These are phyloP conservation scores for Helicocarpus griseus DNA, from an alignment of 2,329 filamentous ascomycete genomes.

Conservation along the genomic window DNA sequence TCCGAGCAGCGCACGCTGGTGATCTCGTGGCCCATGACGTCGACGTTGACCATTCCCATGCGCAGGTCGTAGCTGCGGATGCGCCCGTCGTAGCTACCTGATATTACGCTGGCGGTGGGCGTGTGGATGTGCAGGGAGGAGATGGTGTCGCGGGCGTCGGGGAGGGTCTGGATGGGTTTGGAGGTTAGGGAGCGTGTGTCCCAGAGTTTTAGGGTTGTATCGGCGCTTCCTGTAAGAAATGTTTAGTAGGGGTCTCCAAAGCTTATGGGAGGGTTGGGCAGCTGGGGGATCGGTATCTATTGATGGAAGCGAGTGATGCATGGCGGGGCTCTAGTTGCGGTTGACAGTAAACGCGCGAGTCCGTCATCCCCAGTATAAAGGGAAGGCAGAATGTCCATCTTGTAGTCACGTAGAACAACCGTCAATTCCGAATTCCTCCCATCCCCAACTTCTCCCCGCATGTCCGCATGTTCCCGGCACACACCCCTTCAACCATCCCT, in stretches of 20 bases:
- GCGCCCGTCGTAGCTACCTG: constrained; percentile 75
- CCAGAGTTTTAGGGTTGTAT: constrained; percentile 35
- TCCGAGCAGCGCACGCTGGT: constrained; percentile 63
- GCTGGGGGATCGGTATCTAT: background rate
- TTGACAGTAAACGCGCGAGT: too few relatives aligned
- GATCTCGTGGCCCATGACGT: constrained; percentile 59
- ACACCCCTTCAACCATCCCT: background rate
- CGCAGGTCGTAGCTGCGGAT: constrained; percentile 75
- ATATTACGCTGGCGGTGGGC: constrained; percentile 46
- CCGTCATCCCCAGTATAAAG: too few relatives aligned
- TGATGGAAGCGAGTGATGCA: background rate
- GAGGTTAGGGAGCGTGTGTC: constrained; percentile 30
- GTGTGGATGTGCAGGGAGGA: constrained; percentile 31
- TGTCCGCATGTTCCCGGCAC: too few relatives aligned
- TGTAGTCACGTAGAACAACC: too few relatives aligned
- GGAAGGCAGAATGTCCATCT: too few relatives aligned
- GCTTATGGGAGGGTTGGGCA: background rate
- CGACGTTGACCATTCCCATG: constrained; percentile 59
- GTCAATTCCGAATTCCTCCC: too few relatives aligned
- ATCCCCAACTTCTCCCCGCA: too few relatives aligned
- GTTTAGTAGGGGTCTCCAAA: background rate
- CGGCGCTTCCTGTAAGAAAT: constrained; percentile 28
- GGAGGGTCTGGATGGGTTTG: constrained; percentile 34
- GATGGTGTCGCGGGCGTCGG: constrained; percentile 33
- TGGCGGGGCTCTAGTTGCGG: background rate